Evolutionary conservation across 2,329 filamentous ascomycete genomes (phyloP).

Genomic region (Chalaropsis ovoidea): DNA sequence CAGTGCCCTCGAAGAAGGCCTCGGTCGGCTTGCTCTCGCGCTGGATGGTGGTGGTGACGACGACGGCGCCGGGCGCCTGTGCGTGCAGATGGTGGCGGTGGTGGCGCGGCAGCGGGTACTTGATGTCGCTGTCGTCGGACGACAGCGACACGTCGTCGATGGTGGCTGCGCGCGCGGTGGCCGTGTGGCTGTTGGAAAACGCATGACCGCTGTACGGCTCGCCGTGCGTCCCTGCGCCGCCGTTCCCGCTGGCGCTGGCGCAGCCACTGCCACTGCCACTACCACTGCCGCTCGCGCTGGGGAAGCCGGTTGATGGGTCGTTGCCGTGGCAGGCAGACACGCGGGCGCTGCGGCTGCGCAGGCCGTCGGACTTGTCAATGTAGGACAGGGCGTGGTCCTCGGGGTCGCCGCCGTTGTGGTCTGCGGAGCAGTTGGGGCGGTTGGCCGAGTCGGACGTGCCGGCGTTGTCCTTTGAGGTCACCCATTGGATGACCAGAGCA

Average conservation of each 20-base stretch:
- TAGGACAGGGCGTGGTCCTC: conserved; percentile 17
- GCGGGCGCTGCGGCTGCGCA: conserved; percentile 1
- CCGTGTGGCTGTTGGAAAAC: conserved; percentile 15
- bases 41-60: conserved; percentile 35
- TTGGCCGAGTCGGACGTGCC: conserved; percentile 30
- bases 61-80: conserved; percentile 28
- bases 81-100: conserved; percentile 3
- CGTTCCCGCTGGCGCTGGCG: no score
- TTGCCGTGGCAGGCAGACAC: not conserved
- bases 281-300: not conserved
- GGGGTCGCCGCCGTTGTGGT: conserved; percentile 13
- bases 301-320: not conserved
- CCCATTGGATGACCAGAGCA: conserved; percentile 52
- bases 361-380: conserved; percentile 11
- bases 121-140: conserved; percentile 22
- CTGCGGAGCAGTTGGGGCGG: conserved; percentile 20
- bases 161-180: conserved; percentile 18
- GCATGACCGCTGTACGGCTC: conserved; percentile 17
- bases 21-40: conserved; percentile 31
- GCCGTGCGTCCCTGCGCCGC: not conserved
- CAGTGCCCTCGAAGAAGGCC: conserved; percentile 17
- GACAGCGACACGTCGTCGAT: conserved; percentile 15
- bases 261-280: not conserved
- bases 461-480: conserved; percentile 41
- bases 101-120: not conserved